phyloP scores from a whole-genome alignment of 352 stramenopile species.

The Aphanomyces invadans region DNA sequence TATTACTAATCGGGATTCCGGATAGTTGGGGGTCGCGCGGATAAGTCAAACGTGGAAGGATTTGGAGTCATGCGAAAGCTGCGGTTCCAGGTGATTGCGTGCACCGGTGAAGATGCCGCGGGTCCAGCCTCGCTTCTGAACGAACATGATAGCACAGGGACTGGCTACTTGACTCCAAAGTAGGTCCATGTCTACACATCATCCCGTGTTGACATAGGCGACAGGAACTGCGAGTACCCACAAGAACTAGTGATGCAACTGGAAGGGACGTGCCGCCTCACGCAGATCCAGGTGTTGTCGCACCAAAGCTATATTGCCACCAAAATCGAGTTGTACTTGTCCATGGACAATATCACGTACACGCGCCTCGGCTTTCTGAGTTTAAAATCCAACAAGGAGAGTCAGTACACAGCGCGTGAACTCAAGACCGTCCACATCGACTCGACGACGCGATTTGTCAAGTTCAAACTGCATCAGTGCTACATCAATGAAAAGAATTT shows the following conservation, averaged over 20 bases:
- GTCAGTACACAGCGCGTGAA: conserved; percentile 80
- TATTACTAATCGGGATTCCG: too few species aligned
- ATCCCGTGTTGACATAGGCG: neutral
- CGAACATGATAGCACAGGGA: conserved; percentile 47
- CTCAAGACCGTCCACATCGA: conserved; percentile 91
- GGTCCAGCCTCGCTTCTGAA: conserved; percentile 84
- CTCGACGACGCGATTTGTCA: conserved; percentile 71
- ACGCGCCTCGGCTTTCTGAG: conserved; percentile 72
- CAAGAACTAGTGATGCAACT: conserved; percentile 87
- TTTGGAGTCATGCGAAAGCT: conserved; percentile 61
- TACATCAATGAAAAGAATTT: conserved; percentile 86
- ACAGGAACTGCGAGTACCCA: conserved; percentile 88
- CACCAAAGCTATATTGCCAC: conserved; percentile 89
- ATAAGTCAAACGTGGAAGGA: neutral
- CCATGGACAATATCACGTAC: conserved; percentile 51
- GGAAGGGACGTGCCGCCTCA: conserved; percentile 58
- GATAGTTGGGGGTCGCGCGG: neutral
- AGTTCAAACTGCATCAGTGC: conserved; percentile 84
- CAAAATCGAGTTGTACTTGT: conserved; percentile 89
- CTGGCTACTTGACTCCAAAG: conserved; percentile 76
- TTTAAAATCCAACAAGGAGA: conserved; percentile 78
- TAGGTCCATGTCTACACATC: conserved; percentile 32
- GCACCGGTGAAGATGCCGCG: conserved; percentile 78
- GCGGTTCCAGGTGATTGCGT: conserved; percentile 74
- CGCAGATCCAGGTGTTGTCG: conserved; percentile 82